These are phyloP conservation scores for Amylostereum areolatum DNA, from an alignment of 1,284 basidiomycete species.

Conservation along the genomic window DNA sequence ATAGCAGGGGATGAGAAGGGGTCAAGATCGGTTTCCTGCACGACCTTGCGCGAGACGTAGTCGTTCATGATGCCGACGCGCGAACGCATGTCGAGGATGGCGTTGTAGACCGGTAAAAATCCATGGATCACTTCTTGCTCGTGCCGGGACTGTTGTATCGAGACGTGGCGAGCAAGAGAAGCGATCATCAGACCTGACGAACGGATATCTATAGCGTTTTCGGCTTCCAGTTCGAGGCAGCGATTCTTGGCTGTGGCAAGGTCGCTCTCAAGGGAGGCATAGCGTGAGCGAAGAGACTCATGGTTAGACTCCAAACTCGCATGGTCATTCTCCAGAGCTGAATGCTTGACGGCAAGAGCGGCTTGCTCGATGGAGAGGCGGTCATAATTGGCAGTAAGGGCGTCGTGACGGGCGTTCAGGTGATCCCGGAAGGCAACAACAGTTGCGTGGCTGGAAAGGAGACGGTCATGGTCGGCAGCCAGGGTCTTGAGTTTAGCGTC, in stretches of 20 bases:
- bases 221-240: slow-evolving; percentile 1
- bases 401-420: too few relatives aligned
- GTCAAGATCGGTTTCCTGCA: too few relatives aligned
- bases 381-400: too few relatives aligned
- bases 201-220: neutral
- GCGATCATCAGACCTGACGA: slow-evolving; percentile 3
- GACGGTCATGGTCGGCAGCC: neutral
- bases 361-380: too few relatives aligned
- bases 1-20: too few relatives aligned
- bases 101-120: slow-evolving; percentile 1
- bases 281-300: neutral
- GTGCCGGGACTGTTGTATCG: neutral
- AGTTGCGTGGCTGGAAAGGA: neutral
- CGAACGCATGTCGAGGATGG: slow-evolving; percentile 4
- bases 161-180: slow-evolving; percentile 1
- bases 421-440: too few relatives aligned
- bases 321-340: too few relatives aligned
- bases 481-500: slow-evolving; percentile 1
- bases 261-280: neutral
- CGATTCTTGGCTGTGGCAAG: neutral
- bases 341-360: too few relatives aligned
- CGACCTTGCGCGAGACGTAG: neutral
- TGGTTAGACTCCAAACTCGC: too few relatives aligned
- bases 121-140: slow-evolving; percentile 1
- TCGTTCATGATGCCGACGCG: slow-evolving; percentile 3